Evolutionary conservation across 1,139 yeast genomes (phyloP), one percentile per base, ranked within the genome.

Genomic region (Maudiozyma humilis): DNA sequence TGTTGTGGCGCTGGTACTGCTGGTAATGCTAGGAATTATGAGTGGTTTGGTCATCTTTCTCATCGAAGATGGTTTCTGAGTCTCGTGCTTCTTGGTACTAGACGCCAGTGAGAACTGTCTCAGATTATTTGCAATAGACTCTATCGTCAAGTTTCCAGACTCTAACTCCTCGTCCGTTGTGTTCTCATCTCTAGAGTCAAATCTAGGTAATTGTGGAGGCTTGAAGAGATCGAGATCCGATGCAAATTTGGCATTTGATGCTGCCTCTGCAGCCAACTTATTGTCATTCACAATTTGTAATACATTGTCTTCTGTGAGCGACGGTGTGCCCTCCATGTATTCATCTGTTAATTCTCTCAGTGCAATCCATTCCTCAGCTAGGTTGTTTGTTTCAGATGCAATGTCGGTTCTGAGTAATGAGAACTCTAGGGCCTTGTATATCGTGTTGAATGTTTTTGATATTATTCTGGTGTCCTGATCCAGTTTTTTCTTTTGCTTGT

Each of bases 11-110:
- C 27, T 38, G 10, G 41, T 31, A 13, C 14, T 30, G 19, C 32
- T 38, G 4, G 34, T 38, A 3, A 35, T 30, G 31, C 43, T 40
- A 20, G 65, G 67, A 37, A 68, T 55, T 44, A 67, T 55, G 1
- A 69, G 60, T 0, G 75, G 73, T 44, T 60, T 60, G 29, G 70
- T 66, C 63, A 66, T 59, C 43, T 63, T 66, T 23, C 63, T 60
- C 47, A 64, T 50, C 14, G 65, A 50, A 18, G 66, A 49, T 15
- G 70, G 31, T 5, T 69, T 20, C 12, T 19, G 15, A 13, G 12
- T 36, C 4, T 36, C 44, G n/a, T 15, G n/a, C 20, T n/a, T 37
- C 2, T 15, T 33, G 5, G 31, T 12, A 17, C 35, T 43, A 17
- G 45, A 43, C 3, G 36, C 41, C 7, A 47, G 30, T 2, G 51